These are phyloP conservation scores for Apiospora marii DNA, from an alignment of 2,329 filamentous ascomycete genomes.

Conservation along the genomic window DNA sequence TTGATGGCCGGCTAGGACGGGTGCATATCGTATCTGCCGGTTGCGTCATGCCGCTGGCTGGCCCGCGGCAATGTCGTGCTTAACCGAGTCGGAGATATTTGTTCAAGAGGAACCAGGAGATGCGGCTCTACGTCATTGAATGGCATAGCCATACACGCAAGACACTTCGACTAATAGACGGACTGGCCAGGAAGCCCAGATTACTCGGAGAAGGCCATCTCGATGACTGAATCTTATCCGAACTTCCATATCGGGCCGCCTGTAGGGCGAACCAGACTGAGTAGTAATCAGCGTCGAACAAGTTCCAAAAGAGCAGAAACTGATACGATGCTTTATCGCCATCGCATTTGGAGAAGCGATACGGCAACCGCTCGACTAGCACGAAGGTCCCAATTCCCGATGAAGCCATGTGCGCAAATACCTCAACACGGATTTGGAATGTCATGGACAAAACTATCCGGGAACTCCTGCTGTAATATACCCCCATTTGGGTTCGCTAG, in stretches of 20 bases:
- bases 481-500: conserved; percentile 5
- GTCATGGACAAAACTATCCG: too few species aligned
- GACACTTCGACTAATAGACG: neutral
- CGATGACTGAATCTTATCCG: neutral
- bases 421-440: neutral
- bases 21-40: neutral
- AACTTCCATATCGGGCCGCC: conserved; percentile 6
- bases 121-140: neutral
- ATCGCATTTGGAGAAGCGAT: neutral
- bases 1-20: neutral
- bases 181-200: neutral
- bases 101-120: neutral
- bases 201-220: neutral
- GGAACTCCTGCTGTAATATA: neutral
- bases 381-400: neutral
- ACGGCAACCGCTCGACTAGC: neutral
- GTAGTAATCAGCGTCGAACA: neutral
- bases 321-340: neutral
- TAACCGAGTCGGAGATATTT: neutral
- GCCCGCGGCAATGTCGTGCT: neutral
- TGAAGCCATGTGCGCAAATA: neutral
- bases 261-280: neutral
- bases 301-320: neutral
- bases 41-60: neutral
- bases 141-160: neutral